Conservation (phyloP, 768 basidiomycete genomes). For the Agrocybe pediades region DNA sequence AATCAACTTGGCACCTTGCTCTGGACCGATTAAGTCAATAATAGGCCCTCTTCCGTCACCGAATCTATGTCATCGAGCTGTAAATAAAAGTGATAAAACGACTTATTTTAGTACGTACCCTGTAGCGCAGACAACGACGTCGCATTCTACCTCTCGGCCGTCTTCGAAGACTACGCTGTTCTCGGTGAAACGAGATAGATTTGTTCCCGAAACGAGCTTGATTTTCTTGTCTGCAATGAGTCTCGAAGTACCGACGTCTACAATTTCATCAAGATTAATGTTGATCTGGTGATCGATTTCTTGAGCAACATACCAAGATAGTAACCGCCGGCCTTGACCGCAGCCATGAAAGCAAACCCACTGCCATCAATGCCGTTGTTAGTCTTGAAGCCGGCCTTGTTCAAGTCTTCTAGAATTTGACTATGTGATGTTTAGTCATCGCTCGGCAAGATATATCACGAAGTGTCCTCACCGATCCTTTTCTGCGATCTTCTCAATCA, state of each 20-base stretch:
- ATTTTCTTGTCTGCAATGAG: slow-evolving; percentile 66
- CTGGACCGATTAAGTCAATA: slow-evolving; percentile 40
- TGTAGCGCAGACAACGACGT: slow-evolving; percentile 59
- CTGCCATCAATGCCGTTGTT: slow-evolving; percentile 38
- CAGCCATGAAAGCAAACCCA: slow-evolving; percentile 28
- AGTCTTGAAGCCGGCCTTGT: slow-evolving; percentile 41
- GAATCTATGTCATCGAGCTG: slow-evolving; percentile 33
- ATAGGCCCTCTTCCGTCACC: slow-evolving; percentile 41
- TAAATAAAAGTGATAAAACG: not conserved
- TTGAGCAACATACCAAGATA: slow-evolving; percentile 26
- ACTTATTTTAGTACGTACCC: slow-evolving; percentile 34
- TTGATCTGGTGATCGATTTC: not conserved
- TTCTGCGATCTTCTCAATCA: slow-evolving; percentile 23
- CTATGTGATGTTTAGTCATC: slow-evolving; percentile 6
- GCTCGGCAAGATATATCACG: not conserved
- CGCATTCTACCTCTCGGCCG: slow-evolving; percentile 45
- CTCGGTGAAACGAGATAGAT: slow-evolving; percentile 38
- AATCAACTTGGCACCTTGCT: slow-evolving; percentile 27
- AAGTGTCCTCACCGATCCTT: slow-evolving; percentile 30
- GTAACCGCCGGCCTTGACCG: slow-evolving; percentile 32
- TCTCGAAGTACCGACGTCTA: slow-evolving; percentile 58
- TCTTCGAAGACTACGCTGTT: slow-evolving; percentile 42
- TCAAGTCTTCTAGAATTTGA: slow-evolving; percentile 33
- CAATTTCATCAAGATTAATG: not conserved
- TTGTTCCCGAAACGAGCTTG: slow-evolving; percentile 53